Percentiles rank a stretch among this genome's conserved stretches.
Conservation (phyloP, 495 filamentous ascomycete genomes). For the Penicillium canescens region DNA sequence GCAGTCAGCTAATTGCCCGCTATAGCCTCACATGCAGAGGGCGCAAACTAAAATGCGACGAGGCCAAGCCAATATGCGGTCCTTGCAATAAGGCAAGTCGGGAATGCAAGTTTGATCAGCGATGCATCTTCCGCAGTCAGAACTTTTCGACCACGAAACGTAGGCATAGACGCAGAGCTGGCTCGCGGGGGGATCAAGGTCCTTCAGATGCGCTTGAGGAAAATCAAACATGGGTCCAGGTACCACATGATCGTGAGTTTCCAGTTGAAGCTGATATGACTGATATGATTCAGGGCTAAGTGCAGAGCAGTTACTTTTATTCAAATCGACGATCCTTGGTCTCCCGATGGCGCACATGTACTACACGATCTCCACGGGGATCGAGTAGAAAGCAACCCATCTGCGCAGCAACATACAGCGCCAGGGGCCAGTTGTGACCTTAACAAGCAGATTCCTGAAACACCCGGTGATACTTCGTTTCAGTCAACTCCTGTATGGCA, state of each 20-base stretch:
- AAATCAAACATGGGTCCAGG: conserved; percentile 6
- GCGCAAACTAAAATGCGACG: conserved; percentile 32
- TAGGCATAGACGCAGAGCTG: neutral
- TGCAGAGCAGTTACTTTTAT: conserved; percentile 6
- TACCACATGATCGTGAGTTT: conserved; percentile 1
- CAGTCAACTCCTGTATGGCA: neutral
- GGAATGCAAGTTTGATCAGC: conserved; percentile 10
- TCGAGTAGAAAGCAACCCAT: neutral
- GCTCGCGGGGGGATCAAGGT: neutral
- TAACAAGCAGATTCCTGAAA: neutral
- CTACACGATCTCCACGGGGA: neutral
- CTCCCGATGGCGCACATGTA: neutral
- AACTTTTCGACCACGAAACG: neutral
- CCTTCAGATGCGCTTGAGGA: neutral
- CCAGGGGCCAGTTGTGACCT: neutral
- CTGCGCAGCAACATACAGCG: neutral
- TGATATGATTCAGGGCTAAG: neutral
- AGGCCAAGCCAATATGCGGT: conserved; percentile 16
- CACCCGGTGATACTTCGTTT: neutral
- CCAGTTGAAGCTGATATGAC: neutral
- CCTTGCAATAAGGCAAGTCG: conserved; percentile 15
- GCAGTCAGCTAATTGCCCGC: neutral
- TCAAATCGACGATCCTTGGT: conserved; percentile 6
- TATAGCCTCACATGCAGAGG: conserved; percentile 26
- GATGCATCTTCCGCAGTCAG: conserved; percentile 12